Base-by-base conservation (phyloP, 768 basidiomycete species). In the Dioszegia crocea region DNA sequence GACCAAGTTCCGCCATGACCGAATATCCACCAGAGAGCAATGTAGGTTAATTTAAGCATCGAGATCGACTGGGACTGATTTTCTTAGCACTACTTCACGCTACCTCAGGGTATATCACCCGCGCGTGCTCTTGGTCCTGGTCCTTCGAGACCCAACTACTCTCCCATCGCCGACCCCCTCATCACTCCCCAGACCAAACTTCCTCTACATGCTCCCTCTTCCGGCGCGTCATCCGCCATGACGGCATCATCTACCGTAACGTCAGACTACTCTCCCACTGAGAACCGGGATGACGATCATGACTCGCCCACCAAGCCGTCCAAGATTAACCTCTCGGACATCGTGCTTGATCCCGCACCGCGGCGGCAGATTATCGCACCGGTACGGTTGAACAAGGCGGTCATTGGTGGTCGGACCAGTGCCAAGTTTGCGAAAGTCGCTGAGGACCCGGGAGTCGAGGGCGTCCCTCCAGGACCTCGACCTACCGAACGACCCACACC, bases 401-500 rank as follows among this genome's bases (percentile, higher is more conserved):
- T 61, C 14, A 62, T 49, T 1, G 65, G 63, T 12, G 66, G 64
- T 24, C 49, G 68, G 30, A 67, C 71, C 19, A 65, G 63, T 21
- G 65, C 71, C 38, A 73, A 73, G 43, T 68, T 68, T 26, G 63
- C 66, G 46, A 67, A 67, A 57, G 65, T 66, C 19, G 71, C 71
- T 5, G 68, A 68, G 26, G 71, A 73, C 52, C 71, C 71, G 12
- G 71, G 71, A 26, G 68, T 70, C 6, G 72, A 76, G 53, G 73
- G 73, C 53, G 49, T 96, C 0, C 93, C 93, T 0, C 83, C 86
- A 3, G 90, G 91, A 26, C 90, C 91, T 1, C 90, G 92, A 71
- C 85, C 87, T 12, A 79, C 79, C 36, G 81, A 81, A 54, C 90
- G 92, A 73, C 96, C 96, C 0, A 84, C 88, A 47, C 84, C 85